phyloP scores from a whole-genome alignment of 495 filamentous ascomycete genomes.

The Bombardia bombarda region DNA sequence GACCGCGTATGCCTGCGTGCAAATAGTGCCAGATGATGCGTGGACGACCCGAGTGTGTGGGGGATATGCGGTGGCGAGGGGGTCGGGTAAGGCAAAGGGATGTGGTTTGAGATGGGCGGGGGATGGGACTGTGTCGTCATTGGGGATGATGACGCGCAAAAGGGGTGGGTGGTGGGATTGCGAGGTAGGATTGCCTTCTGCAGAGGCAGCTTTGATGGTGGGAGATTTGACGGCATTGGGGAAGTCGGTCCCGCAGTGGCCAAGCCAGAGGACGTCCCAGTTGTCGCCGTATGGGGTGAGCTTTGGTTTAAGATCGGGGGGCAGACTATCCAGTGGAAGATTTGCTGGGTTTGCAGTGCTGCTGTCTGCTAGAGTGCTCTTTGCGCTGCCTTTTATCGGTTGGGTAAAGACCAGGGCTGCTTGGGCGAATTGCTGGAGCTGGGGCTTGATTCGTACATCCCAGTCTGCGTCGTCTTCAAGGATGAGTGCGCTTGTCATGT shows the following conservation, averaged over 20 bases:
- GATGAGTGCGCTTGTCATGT: constrained; percentile 35
- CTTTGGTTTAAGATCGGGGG: background rate
- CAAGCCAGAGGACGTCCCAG: constrained; percentile 46
- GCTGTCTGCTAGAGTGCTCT: constrained; percentile 3
- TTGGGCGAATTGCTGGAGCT: constrained; percentile 32
- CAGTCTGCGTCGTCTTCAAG: constrained; percentile 46
- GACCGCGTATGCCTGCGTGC: constrained; percentile 42
- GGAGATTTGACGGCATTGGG: constrained; percentile 8
- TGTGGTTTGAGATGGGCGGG: constrained; percentile 34
- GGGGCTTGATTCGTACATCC: constrained; percentile 36
- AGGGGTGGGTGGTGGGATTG: constrained; percentile 8
- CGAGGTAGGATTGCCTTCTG: background rate
- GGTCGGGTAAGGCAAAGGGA: constrained; percentile 35
- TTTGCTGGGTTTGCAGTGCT: background rate
- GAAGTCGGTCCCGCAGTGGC: constrained; percentile 40
- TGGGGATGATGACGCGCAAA: constrained; percentile 22
- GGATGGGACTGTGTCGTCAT: constrained; percentile 32
- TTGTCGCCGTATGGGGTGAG: constrained; percentile 30
- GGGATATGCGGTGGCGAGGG: constrained; percentile 26
- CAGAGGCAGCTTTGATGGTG: background rate
- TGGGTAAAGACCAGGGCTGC: constrained; percentile 25
- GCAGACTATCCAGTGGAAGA: background rate
- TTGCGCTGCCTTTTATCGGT: background rate
- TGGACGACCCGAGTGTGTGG: constrained; percentile 39
- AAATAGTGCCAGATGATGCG: constrained; percentile 28